A percentile compares a stretch with the other conserved stretches of the same genome.
Conservation (phyloP, 2,329 filamentous ascomycete genomes). For the Aureobasidium sp. region DNA sequence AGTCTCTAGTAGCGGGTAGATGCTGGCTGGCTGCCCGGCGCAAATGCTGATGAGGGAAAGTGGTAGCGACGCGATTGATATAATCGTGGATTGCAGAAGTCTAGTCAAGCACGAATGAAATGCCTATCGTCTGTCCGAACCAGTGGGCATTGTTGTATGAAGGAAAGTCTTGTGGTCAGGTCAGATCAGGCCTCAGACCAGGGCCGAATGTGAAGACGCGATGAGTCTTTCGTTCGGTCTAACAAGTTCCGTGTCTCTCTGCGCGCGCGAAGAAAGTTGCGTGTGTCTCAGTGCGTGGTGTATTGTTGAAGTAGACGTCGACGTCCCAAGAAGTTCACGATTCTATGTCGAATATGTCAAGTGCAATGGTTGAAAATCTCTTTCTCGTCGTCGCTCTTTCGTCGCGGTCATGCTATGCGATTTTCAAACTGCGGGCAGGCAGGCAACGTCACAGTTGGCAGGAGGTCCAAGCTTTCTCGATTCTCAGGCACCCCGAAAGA, state of each 20-base stretch:
- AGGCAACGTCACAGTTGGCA: slow-evolving; percentile 1
- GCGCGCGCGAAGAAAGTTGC: neutral
- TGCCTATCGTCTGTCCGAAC: neutral
- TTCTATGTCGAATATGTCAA: neutral
- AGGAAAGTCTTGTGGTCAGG: neutral
- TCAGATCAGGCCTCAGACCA: neutral
- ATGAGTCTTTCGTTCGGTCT: neutral
- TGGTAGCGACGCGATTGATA: slow-evolving; percentile 1
- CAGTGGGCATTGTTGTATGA: neutral
- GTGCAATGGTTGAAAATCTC: slow-evolving; percentile 2
- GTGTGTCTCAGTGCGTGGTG: neutral
- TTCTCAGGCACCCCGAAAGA: neutral
- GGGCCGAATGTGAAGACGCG: neutral
- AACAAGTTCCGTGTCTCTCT: slow-evolving; percentile 7
- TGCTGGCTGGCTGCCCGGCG: neutral
- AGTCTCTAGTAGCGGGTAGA: neutral
- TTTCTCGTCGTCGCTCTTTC: slow-evolving; percentile 5
- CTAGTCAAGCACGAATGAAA: neutral
- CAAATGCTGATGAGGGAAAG: neutral
- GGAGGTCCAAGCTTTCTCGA: neutral
- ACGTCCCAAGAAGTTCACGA: neutral
- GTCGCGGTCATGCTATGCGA: slow-evolving; percentile 5
- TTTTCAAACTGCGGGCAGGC: neutral
- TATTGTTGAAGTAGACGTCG: neutral
- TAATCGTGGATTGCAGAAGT: neutral